Conservation (phyloP, 2,329 filamentous ascomycete genomes). For the Arthrinium phaeospermum region DNA sequence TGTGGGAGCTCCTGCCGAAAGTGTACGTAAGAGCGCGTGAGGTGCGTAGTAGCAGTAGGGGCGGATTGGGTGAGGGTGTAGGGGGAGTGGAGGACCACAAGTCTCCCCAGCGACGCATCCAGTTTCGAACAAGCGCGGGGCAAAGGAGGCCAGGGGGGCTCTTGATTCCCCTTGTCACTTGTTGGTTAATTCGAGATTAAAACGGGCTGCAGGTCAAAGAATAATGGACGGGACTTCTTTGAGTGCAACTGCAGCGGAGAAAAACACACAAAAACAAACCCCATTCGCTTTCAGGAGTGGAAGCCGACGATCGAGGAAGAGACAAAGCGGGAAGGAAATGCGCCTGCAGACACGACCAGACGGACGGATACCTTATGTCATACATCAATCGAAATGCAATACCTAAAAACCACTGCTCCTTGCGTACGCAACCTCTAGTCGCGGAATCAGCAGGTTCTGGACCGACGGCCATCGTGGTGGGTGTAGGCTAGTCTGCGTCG, state of each 20-base stretch:
- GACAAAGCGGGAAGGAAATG: not conserved
- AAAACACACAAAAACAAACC: not conserved
- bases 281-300: not conserved
- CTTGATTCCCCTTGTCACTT: not conserved
- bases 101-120: slow-evolving; percentile 17
- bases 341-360: not conserved
- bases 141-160: not conserved
- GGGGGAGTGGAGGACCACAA: slow-evolving; percentile 6
- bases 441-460: slow-evolving; percentile 17
- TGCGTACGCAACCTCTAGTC: not conserved
- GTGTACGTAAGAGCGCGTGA: not conserved
- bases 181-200: not conserved
- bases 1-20: slow-evolving; percentile 9
- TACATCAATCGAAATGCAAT: not conserved
- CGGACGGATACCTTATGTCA: not conserved
- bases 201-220: not conserved
- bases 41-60: not conserved
- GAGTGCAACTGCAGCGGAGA: not conserved
- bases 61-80: slow-evolving; percentile 5
- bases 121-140: slow-evolving; percentile 17
- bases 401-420: not conserved
- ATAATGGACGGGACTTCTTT: not conserved
- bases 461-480: not conserved
- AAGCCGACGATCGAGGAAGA: not conserved
- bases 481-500: not conserved